Evolutionary conservation across 257 asterid genomes (phyloP).

Genomic region (Haberlea rhodopensis): DNA sequence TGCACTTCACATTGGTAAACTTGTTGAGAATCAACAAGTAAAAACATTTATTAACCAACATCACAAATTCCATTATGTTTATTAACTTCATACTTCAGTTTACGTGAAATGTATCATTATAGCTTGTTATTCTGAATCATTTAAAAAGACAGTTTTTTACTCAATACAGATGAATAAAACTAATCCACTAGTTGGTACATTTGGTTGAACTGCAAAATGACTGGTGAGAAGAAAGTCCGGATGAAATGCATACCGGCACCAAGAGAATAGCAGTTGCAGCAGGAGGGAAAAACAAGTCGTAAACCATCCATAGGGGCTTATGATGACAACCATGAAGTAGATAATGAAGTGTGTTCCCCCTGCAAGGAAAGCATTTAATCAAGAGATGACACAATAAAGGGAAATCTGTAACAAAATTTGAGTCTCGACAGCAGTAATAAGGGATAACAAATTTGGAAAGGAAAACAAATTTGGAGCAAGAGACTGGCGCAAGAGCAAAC

Average conservation of each 20-base stretch:
- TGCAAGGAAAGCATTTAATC: conserved; percentile 29
- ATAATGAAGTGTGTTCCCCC: conserved; percentile 82
- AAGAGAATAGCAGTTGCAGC: conserved; percentile 61
- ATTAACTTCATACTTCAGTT: too few species aligned
- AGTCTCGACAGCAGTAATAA: not conserved
- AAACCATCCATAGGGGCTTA: conserved; percentile 88
- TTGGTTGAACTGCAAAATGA: not conserved
- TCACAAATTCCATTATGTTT: not conserved
- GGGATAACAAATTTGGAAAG: not conserved
- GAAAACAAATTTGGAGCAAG: not conserved
- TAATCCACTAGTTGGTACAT: not conserved
- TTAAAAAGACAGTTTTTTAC: not conserved
- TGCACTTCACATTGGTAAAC: conserved; percentile 32
- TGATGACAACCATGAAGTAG: conserved; percentile 89
- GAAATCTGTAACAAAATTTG: not conserved
- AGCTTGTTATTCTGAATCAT: not conserved
- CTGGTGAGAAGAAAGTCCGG: not conserved
- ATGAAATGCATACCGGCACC: conserved; percentile 50
- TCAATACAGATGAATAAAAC: not conserved
- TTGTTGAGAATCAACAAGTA: not conserved
- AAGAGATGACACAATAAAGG: not conserved
- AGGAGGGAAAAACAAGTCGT: conserved; percentile 86
- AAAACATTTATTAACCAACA: not conserved
- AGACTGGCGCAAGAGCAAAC: conserved; percentile 17
- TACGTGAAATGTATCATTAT: too few species aligned